phyloP scores from a whole-genome alignment of 2,329 filamentous ascomycete species.

The Zymoseptoria ardabiliae region DNA sequence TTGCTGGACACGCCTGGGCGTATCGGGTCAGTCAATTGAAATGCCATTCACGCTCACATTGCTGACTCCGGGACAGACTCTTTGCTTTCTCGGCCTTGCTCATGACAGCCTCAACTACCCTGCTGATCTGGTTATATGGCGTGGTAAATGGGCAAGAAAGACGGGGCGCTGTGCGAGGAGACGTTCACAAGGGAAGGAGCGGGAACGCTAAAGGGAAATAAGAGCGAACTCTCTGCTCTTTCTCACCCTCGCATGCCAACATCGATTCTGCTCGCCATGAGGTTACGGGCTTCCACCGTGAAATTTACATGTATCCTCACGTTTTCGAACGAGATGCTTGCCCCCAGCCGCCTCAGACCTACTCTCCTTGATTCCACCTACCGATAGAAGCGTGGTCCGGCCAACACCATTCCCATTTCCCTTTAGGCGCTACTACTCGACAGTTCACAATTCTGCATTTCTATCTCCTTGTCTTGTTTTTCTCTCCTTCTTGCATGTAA shows the following conservation, averaged over 20 bases:
- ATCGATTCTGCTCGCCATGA: no score
- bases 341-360: neutral
- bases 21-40: slow-evolving; percentile 34
- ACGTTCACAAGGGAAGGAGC: slow-evolving; percentile 13
- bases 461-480: no score
- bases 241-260: no score
- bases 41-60: neutral
- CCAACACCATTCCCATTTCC: no score
- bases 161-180: neutral
- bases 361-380: no score
- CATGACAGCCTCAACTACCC: slow-evolving; percentile 63
- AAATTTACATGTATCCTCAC: neutral
- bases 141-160: slow-evolving; percentile 50
- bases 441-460: no score
- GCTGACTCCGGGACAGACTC: slow-evolving; percentile 38
- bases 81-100: slow-evolving; percentile 45
- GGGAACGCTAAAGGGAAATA: slow-evolving; percentile 23
- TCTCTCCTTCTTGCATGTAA: no score
- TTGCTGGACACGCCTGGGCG: slow-evolving; percentile 60
- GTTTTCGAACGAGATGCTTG: neutral
- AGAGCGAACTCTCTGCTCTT: neutral
- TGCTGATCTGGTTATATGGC: slow-evolving; percentile 63
- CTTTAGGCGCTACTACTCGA: no score
- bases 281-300: no score
- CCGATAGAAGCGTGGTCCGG: no score